Conservation (phyloP, 768 basidiomycete species). For the Phylloporus scabripes region DNA sequence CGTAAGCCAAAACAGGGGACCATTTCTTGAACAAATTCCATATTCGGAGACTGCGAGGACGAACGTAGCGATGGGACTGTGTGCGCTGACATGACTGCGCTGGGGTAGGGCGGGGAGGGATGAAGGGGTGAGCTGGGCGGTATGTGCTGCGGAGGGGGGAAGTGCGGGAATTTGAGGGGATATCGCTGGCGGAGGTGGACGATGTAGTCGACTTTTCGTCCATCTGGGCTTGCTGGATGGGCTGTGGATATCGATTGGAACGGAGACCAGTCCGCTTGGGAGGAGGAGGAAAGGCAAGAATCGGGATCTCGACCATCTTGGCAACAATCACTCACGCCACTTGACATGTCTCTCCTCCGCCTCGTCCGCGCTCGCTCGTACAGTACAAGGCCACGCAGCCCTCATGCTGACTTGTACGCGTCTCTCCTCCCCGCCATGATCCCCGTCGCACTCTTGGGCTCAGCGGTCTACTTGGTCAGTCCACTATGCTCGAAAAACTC, state of each 20-base stretch:
- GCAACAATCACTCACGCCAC: slow-evolving; percentile 10
- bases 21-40: slow-evolving; percentile 62
- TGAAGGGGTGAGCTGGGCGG: slow-evolving; percentile 17
- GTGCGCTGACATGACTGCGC: slow-evolving; percentile 13
- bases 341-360: not conserved
- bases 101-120: slow-evolving; percentile 17
- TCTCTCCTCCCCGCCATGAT: slow-evolving; percentile 71
- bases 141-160: slow-evolving; percentile 12
- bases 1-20: slow-evolving; percentile 74
- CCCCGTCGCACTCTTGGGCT: slow-evolving; percentile 71
- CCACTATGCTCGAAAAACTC: slow-evolving; percentile 5
- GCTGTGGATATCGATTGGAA: not conserved
- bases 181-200: slow-evolving; percentile 11
- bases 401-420: slow-evolving; percentile 64
- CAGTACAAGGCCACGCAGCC: slow-evolving; percentile 28
- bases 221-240: slow-evolving; percentile 10
- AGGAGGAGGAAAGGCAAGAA: not conserved
- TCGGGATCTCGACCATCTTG: slow-evolving; percentile 11
- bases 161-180: slow-evolving; percentile 14
- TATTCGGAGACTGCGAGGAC: slow-evolving; percentile 49
- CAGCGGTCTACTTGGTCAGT: slow-evolving; percentile 69
- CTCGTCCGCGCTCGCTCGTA: slow-evolving; percentile 6
- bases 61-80: slow-evolving; percentile 32
- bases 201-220: slow-evolving; percentile 19
- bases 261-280: not conserved